phyloP scores from a whole-genome alignment of 768 basidiomycete species.

The Xerocomellus dryophilus region DNA sequence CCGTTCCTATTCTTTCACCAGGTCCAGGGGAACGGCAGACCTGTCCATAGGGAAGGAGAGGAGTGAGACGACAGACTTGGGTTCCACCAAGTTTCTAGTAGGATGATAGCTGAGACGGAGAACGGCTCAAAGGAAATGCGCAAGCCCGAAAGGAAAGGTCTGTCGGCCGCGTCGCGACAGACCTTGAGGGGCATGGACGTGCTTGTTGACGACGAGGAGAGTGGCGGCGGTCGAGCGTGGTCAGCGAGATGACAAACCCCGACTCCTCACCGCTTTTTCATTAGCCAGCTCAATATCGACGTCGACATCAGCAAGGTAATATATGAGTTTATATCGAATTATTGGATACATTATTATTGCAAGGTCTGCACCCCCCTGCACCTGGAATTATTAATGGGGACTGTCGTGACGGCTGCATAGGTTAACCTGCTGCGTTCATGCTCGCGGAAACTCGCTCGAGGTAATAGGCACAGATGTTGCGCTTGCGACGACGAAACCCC shows the following conservation, averaged over 20 bases:
- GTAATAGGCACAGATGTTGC: background rate
- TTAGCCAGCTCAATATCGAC: too few relatives aligned
- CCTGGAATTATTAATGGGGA: too few relatives aligned
- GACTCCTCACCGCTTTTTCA: too few relatives aligned
- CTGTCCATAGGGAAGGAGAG: slow-evolving; percentile 1
- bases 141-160: slow-evolving; percentile 21
- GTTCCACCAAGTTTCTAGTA: slow-evolving; percentile 23
- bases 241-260: too few relatives aligned
- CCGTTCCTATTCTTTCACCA: slow-evolving; percentile 24
- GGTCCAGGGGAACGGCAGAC: slow-evolving; percentile 20
- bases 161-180: background rate
- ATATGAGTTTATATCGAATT: too few relatives aligned
- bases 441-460: background rate
- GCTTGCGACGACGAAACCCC: background rate
- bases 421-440: background rate
- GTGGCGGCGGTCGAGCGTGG: too few relatives aligned
- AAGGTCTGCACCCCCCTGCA: too few relatives aligned
- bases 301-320: too few relatives aligned
- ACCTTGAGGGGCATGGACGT: slow-evolving; percentile 16
- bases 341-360: too few relatives aligned
- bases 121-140: slow-evolving; percentile 22
- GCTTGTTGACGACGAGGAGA: slow-evolving; percentile 11
- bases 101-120: background rate
- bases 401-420: too few relatives aligned
- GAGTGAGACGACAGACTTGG: slow-evolving; percentile 2